Evolutionary conservation across 164 flowering plant genomes (phyloP).

Genomic region (Hamamelis virginiana): DNA sequence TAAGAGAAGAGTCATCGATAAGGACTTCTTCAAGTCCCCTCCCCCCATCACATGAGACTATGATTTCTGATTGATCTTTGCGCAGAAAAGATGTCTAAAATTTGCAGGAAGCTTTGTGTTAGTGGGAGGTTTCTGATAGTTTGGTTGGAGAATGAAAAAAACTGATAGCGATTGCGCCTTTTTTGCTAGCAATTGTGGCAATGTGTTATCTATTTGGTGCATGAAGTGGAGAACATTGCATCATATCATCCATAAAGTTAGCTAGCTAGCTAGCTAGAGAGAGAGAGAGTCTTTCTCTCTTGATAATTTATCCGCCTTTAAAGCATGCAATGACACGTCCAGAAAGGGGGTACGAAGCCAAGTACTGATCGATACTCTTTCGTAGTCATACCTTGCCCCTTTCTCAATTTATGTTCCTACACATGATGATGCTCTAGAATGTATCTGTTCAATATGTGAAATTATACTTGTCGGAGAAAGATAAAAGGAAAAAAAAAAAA

Average conservation of each 20-base stretch:
- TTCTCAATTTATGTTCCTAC: too few species aligned
- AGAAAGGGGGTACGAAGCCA: too few species aligned
- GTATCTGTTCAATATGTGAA: too few species aligned
- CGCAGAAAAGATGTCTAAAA: neutral
- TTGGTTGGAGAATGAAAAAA: constrained; percentile 2
- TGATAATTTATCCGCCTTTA: neutral
- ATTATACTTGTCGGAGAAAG: neutral
- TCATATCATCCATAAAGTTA: constrained; percentile 18
- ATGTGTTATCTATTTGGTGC: constrained; percentile 10
- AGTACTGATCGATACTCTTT: too few species aligned
- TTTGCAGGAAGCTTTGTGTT: neutral
- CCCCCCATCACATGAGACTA: neutral
- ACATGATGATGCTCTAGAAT: too few species aligned
- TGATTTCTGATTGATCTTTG: neutral
- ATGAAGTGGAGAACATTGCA: constrained; percentile 36
- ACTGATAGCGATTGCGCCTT: constrained; percentile 1
- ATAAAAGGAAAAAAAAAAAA: neutral
- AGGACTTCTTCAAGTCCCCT: constrained; percentile 18
- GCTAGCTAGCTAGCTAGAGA: too few species aligned
- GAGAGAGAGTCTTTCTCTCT: neutral
- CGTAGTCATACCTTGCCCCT: too few species aligned
- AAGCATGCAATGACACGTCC: neutral
- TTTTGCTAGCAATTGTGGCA: too few species aligned
- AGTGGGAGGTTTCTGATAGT: constrained; percentile 4
- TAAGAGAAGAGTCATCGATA: constrained; percentile 15